Conservation (phyloP, 129 eudicot genomes). For the Artemisia annua region DNA sequence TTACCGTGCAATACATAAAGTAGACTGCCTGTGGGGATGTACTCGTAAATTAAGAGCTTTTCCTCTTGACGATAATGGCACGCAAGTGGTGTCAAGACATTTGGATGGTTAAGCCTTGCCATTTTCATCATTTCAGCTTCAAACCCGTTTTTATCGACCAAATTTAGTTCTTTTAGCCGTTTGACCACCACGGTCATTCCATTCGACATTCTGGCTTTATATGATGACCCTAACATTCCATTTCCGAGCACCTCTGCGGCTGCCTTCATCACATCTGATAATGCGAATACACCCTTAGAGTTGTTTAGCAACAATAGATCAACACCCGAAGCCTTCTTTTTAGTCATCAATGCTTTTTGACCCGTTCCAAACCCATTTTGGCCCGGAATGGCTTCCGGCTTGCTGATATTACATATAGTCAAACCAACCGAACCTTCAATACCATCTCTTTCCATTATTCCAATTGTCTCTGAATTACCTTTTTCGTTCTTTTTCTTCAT, state of each 20-base stretch:
- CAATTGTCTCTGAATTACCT: constrained; percentile 13
- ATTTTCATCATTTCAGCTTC: constrained; percentile 61
- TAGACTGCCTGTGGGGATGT: constrained; percentile 69
- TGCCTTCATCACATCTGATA: constrained; percentile 77
- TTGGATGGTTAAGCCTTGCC: constrained; percentile 53
- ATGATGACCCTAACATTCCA: constrained; percentile 68
- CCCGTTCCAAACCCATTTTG: constrained; percentile 35
- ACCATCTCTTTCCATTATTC: constrained; percentile 28
- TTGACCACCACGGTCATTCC: constrained; percentile 69
- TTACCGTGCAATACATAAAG: constrained; percentile 60
- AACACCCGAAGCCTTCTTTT: constrained; percentile 31
- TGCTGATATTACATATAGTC: constrained; percentile 28
- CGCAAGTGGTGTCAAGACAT: constrained; percentile 72
- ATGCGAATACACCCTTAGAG: constrained; percentile 54
- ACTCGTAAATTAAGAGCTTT: constrained; percentile 68
- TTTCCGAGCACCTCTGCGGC: constrained; percentile 80
- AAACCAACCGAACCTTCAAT: constrained; percentile 44
- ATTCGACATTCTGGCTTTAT: constrained; percentile 63
- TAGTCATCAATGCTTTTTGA: constrained; percentile 30
- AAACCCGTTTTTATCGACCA: constrained; percentile 53
- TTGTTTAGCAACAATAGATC: constrained; percentile 63
- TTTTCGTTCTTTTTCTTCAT: constrained; percentile 32
- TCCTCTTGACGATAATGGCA: constrained; percentile 72
- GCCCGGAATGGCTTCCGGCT: constrained; percentile 19
- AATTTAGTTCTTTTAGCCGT: constrained; percentile 55